Base-by-base conservation (phyloP, 108 stramenopile genomes). In the Cyclotella atomus region DNA sequence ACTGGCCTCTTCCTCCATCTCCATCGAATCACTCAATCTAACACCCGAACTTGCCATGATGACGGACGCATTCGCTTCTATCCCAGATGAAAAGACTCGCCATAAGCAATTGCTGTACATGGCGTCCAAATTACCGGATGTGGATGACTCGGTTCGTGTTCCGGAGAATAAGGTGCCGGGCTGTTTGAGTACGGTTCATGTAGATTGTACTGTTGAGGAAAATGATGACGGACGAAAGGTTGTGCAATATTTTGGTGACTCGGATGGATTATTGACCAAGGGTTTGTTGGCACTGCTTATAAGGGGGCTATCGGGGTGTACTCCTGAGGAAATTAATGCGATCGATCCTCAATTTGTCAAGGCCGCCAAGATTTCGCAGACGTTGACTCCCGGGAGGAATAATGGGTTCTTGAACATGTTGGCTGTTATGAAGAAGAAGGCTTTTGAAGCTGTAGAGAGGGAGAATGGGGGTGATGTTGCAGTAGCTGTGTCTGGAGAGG, bases 341-440 rank as follows among this genome's bases (percentile, higher is more conserved):
- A 89, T 97, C 2, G 87, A 96, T 65, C 96, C 98, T 3, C 71
- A 84, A 70, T 98, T 98, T 68, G 93, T 98, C 65, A 73, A 91
- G 53, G 74, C 69, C 14, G 95, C 96, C 19, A 89, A 91, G 25
- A 93, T 99, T 59, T 89, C 89, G 24, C 88, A 94, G 54, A 88
- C 87, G 30, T 76, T 99, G 53, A 99, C 98, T 30, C 95, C 89
- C 23, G 96, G 98, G 17, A 81, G 98, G 47, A 99, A 99, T 82
- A 99, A 99, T 84, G 98, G 98, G 38, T 99, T 99, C 73, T 82
- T 99, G 28, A 99, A 99, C 81, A 99, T 99, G 98, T 67, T 99
- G 30, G 65, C 62, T 2, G 82, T 85, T 17, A 97, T 99, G 91
- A 98, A 99, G 82, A 70, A 68, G 38, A 91, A 95, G 80, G 94